Percentiles rank a stretch among this genome's conserved stretches.
Conservation (phyloP, 2,329 filamentous ascomycete genomes). For the Colletotrichum sp. region DNA sequence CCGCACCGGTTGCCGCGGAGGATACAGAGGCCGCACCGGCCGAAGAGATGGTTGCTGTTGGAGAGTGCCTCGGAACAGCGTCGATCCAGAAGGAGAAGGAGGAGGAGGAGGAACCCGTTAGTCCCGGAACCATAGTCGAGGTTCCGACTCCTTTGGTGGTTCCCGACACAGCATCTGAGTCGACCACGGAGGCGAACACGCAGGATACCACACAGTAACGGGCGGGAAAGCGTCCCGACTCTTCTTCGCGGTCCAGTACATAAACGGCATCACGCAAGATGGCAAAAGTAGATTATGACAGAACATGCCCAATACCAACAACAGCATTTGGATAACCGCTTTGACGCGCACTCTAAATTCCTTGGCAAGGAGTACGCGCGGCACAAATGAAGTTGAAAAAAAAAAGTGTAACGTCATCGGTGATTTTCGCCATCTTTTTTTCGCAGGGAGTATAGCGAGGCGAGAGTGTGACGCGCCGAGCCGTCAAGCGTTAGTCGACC, state of each 20-base stretch:
- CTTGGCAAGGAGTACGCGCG: not conserved
- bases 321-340: not conserved
- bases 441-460: not conserved
- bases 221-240: not conserved
- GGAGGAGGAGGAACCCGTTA: not conserved
- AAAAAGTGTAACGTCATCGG: not conserved
- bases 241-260: not conserved
- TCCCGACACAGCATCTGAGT: not conserved
- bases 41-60: constrained; percentile 15
- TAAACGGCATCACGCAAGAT: not conserved
- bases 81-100: not conserved
- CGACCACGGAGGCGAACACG: not conserved
- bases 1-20: not conserved
- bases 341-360: not conserved
- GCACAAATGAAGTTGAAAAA: not conserved
- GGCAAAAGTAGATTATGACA: not conserved
- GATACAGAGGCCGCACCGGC: not conserved
- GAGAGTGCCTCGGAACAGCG: not conserved
- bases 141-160: not conserved
- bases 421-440: not conserved
- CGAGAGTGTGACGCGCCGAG: not conserved
- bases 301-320: not conserved
- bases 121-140: not conserved
- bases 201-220: not conserved
- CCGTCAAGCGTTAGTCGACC: not conserved